These are phyloP conservation scores for Carex kokanica DNA, from an alignment of 176 grass and related monocot genomes.

Conservation along the genomic window DNA sequence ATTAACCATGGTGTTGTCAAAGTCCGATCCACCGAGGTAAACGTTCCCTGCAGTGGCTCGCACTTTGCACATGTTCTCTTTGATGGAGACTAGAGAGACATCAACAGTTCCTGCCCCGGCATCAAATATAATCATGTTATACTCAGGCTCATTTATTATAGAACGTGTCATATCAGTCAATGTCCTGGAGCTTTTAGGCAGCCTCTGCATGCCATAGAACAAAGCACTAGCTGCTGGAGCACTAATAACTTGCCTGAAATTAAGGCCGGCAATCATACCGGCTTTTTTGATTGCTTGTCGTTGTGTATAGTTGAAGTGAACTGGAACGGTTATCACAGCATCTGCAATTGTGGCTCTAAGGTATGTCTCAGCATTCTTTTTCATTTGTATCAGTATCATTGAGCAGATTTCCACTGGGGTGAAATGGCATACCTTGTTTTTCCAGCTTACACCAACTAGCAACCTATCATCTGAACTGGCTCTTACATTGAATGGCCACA, in stretches of 20 bases:
- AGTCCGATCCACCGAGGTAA: slow-evolving; percentile 31
- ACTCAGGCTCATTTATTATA: no score
- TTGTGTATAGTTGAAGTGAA: slow-evolving; percentile 34
- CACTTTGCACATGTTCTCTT: slow-evolving; percentile 31
- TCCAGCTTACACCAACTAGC: slow-evolving; percentile 23
- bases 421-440: slow-evolving; percentile 32
- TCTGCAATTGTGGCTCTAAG: slow-evolving; percentile 14
- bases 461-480: slow-evolving; percentile 12
- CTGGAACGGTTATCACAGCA: slow-evolving; percentile 35
- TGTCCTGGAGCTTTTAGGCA: background rate
- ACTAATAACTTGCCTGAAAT: slow-evolving; percentile 26
- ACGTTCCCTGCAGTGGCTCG: slow-evolving; percentile 30
- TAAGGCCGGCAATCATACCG: slow-evolving; percentile 31
- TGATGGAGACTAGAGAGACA: slow-evolving; percentile 35
- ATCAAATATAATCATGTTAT: slow-evolving; percentile 32
- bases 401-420: slow-evolving; percentile 37
- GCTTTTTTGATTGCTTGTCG: slow-evolving; percentile 31
- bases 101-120: slow-evolving; percentile 35
- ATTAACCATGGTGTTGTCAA: slow-evolving; percentile 24
- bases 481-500: slow-evolving; percentile 36
- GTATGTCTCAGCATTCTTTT: slow-evolving; percentile 24
- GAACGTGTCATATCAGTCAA: no score
- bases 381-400: slow-evolving; percentile 34
- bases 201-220: slow-evolving; percentile 20
- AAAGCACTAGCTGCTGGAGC: slow-evolving; percentile 29